Evolutionary conservation across 1,284 basidiomycete species (phyloP).

Genomic region (Coniophora puteana): DNA sequence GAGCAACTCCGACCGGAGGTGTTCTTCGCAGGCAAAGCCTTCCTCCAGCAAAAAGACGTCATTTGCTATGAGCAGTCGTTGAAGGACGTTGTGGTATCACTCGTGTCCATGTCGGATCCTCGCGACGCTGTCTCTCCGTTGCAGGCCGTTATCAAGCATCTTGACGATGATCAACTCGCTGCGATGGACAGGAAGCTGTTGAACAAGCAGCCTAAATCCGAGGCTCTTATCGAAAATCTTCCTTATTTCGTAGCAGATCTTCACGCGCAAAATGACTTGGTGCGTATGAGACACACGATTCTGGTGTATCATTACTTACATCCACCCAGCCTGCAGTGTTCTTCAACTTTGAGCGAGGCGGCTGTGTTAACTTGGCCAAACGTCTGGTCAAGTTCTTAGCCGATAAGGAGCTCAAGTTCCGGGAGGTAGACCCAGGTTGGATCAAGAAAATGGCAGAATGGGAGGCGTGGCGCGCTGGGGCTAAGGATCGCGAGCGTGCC

Average conservation of each 20-base stretch:
- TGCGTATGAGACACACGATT: slow-evolving; percentile 29
- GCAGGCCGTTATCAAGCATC: slow-evolving; percentile 33
- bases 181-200: slow-evolving; percentile 18
- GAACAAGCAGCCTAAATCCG: slow-evolving; percentile 28
- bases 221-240: slow-evolving; percentile 37
- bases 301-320: slow-evolving; percentile 1
- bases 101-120: slow-evolving; percentile 37
- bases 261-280: slow-evolving; percentile 45
- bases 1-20: slow-evolving; percentile 38
- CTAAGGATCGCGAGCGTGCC: slow-evolving; percentile 42
- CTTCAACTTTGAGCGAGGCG: slow-evolving; percentile 60
- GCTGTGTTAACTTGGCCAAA: slow-evolving; percentile 53
- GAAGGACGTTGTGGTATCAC: slow-evolving; percentile 38
- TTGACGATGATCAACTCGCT: slow-evolving; percentile 37
- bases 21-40: slow-evolving; percentile 37
- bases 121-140: slow-evolving; percentile 33
- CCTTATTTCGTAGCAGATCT: slow-evolving; percentile 53
- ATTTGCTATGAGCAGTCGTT: slow-evolving; percentile 53
- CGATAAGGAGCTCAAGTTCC: slow-evolving; percentile 47
- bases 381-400: slow-evolving; percentile 35
- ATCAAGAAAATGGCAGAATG: slow-evolving; percentile 46
- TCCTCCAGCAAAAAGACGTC: slow-evolving; percentile 56
- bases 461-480: slow-evolving; percentile 43
- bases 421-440: slow-evolving; percentile 44
- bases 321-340: slow-evolving; percentile 54